Conservation (phyloP, 768 basidiomycete genomes). For the Boletus reticulatus region DNA sequence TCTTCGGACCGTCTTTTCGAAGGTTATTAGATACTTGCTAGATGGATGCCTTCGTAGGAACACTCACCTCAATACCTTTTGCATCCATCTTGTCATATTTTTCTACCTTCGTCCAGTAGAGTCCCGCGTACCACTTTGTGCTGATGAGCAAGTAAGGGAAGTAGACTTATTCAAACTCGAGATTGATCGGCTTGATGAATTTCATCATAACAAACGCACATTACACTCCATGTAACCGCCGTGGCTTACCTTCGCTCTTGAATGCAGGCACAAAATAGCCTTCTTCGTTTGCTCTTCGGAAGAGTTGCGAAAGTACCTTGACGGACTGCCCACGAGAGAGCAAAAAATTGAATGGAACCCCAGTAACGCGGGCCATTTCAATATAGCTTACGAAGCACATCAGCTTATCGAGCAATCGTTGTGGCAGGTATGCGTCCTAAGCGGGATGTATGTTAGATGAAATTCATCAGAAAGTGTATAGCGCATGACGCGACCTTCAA, state of each 20-base stretch:
- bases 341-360: constrained; percentile 98
- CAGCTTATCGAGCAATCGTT: constrained; percentile 92
- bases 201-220: constrained; percentile 80
- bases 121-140: constrained; percentile 97
- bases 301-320: constrained; percentile 96
- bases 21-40: neutral
- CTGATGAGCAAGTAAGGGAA: constrained; percentile 97
- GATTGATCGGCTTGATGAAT: constrained; percentile 94
- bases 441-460: neutral
- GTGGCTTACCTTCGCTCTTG: constrained; percentile 72
- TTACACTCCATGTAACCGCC: neutral
- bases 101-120: constrained; percentile 95
- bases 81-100: constrained; percentile 99
- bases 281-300: constrained; percentile 87
- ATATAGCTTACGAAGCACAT: constrained; percentile 99
- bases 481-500: constrained; percentile 62
- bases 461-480: neutral
- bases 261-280: constrained; percentile 86
- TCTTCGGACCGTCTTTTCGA: constrained; percentile 84
- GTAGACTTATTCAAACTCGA: constrained; percentile 99
- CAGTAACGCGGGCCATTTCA: constrained; percentile 99
- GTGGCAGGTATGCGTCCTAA: constrained; percentile 97
- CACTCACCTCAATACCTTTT: constrained; percentile 92
- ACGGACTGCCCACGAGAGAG: constrained; percentile 95
- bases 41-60: neutral